Evolutionary conservation across 208 protist genomes (phyloP).

Genomic region (Zelonia costaricensis): DNA sequence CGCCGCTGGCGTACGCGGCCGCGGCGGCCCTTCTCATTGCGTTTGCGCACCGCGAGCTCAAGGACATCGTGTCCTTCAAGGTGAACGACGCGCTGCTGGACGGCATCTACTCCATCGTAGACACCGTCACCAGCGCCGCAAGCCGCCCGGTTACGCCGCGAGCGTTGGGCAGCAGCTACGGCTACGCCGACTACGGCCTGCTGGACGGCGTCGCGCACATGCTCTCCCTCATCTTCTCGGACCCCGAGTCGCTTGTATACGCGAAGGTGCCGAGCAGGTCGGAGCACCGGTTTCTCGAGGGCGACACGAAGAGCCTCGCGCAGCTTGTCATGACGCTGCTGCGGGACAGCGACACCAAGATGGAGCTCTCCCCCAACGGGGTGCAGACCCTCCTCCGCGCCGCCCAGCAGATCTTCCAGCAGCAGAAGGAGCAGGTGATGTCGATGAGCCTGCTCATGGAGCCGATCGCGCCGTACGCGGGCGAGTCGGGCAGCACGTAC

Average conservation of each 20-base stretch:
- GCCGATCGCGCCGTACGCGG: conserved; percentile 41
- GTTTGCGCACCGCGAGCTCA: conserved; percentile 82
- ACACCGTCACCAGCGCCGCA: conserved; percentile 29
- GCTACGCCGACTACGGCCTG: conserved; percentile 87
- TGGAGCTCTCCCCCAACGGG: conserved; percentile 80
- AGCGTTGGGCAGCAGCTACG: conserved; percentile 83
- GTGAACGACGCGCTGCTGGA: conserved; percentile 47
- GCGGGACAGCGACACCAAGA: conserved; percentile 69
- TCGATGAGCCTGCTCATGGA: conserved; percentile 69
- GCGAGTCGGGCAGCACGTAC: conserved; percentile 35
- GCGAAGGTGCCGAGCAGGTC: conserved; percentile 18
- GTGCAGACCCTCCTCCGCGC: conserved; percentile 76
- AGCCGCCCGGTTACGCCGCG: conserved; percentile 48
- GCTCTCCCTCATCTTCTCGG: conserved; percentile 82
- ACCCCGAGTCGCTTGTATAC: conserved; percentile 72
- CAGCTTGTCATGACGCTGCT: conserved; percentile 61
- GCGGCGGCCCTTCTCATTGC: conserved; percentile 75
- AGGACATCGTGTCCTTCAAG: conserved; percentile 76
- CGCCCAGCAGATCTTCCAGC: conserved; percentile 57
- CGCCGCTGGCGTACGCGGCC: conserved; percentile 65
- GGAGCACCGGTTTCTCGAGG: conserved; percentile 51
- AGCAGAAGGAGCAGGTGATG: conserved; percentile 52
- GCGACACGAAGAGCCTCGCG: conserved; percentile 51
- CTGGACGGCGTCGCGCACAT: conserved; percentile 90
- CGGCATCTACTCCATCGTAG: conserved; percentile 48